Conservation (phyloP, 768 basidiomycete species). For the Russula abietina region DNA sequence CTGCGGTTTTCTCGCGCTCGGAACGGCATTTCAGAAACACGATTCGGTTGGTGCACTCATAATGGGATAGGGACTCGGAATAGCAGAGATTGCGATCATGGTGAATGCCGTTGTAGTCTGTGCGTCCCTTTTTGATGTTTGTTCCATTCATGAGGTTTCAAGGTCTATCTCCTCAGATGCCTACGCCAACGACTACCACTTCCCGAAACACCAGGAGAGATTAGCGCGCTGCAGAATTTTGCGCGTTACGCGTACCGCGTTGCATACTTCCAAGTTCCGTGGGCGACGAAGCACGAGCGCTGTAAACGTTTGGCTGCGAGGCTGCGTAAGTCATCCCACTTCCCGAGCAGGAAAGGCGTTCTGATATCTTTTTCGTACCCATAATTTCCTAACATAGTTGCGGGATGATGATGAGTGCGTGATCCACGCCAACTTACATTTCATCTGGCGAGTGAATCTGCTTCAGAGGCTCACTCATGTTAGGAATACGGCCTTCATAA, state of each 20-base stretch:
- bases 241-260: conserved; percentile 56
- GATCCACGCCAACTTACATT: not conserved
- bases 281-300: conserved; percentile 53
- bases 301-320: conserved; percentile 58
- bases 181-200: conserved; percentile 46
- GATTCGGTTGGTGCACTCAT: conserved; percentile 48
- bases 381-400: conserved; percentile 37
- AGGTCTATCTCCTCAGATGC: conserved; percentile 33
- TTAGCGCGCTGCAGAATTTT: conserved; percentile 55
- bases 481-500: too few species aligned
- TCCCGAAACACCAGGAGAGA: conserved; percentile 52
- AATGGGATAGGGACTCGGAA: conserved; percentile 67
- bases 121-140: conserved; percentile 30
- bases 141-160: conserved; percentile 16
- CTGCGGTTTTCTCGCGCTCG: conserved; percentile 54
- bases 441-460: not conserved
- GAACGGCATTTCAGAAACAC: conserved; percentile 49
- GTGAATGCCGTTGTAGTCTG: conserved; percentile 62
- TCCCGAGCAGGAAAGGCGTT: not conserved
- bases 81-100: conserved; percentile 51
- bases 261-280: conserved; percentile 61
- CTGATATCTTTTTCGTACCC: not conserved
- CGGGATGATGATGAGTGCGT: conserved; percentile 46
- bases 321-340: conserved; percentile 42
- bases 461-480: conserved; percentile 14